Evolutionary conservation across 75 land plant genomes (phyloP), one percentile per base, ranked within the genome.

Genomic region (Azolla pinnata): DNA sequence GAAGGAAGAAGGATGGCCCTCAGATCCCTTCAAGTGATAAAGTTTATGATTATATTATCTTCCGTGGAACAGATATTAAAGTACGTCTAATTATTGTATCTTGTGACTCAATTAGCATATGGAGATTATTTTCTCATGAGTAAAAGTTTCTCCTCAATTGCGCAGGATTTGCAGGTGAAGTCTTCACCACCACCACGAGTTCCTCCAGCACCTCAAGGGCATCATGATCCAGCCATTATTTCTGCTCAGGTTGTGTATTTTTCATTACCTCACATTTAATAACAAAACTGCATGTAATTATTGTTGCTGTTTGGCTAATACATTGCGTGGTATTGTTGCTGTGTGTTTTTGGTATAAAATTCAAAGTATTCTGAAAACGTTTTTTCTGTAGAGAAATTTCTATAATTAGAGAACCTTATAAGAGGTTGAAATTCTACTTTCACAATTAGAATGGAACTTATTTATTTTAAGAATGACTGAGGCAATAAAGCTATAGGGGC

Each of bases 121-220:
- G 1, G 20, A 59, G 42, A 19, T 3, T 33, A 35, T 31, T 23
- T 58, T 18, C 24, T 58, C 33, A 31, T 33, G 4, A 31, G 2
- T 58, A 24, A 58, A 1, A 58, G 1, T 2, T 59, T 32, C 26
- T 2, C 7, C 17, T 29, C 2, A 42, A 33, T 61, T 16, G 18
- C 17, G 14, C 66, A 76, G 79, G 79, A 76, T 64, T 67, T 76
- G 67, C 76, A 76, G 66, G 79, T 76, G 61, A 76, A 76, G 50
- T 72, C 65, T 9, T 72, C 79, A 19, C 79, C 79, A 33, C 69
- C 74, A 51, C 51, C 60, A 34, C 66, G 44, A 59, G 55, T 34
- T 0, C 70, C 51, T 9, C 69, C 65, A 10, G 16, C 65, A 51
- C 63, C 74, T 44, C 62, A 65, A 17, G 44, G 54, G 26, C 69